phyloP scores from a whole-genome alignment of 306 rosid species.

The Gillenia trifoliata region DNA sequence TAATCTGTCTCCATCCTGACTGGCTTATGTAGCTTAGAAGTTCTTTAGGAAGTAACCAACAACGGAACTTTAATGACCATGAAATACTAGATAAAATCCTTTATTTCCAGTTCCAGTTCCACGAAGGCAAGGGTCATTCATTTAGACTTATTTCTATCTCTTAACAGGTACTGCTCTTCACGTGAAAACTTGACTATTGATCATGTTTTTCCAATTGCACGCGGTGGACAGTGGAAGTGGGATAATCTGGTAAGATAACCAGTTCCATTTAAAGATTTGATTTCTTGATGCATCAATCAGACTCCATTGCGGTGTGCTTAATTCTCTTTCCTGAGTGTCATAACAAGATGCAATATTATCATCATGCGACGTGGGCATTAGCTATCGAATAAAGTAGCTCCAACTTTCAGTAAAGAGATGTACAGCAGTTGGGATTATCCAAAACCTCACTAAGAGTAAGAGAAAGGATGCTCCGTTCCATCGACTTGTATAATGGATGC shows the following conservation, averaged over 20 bases:
- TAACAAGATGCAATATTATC: too few species aligned
- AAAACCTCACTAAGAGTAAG: neutral
- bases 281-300: neutral
- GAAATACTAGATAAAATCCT: neutral
- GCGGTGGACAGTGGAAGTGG: slow-evolving; percentile 95
- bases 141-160: slow-evolving; percentile 11
- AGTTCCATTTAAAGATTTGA: neutral
- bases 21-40: neutral
- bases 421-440: neutral
- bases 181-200: slow-evolving; percentile 86
- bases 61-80: neutral
- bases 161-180: slow-evolving; percentile 78
- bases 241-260: slow-evolving; percentile 71
- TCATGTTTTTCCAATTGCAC: slow-evolving; percentile 70
- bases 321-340: neutral
- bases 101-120: neutral
- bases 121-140: neutral
- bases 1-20: neutral
- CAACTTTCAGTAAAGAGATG: neutral
- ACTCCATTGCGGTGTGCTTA: neutral
- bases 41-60: neutral
- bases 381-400: neutral
- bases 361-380: neutral
- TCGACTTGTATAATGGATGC: neutral
- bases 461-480: neutral